Evolutionary conservation across 805 yeast species (phyloP), one percentile per base, ranked within the genome.

Genomic region (Kluyveromyces wickerhamii): DNA sequence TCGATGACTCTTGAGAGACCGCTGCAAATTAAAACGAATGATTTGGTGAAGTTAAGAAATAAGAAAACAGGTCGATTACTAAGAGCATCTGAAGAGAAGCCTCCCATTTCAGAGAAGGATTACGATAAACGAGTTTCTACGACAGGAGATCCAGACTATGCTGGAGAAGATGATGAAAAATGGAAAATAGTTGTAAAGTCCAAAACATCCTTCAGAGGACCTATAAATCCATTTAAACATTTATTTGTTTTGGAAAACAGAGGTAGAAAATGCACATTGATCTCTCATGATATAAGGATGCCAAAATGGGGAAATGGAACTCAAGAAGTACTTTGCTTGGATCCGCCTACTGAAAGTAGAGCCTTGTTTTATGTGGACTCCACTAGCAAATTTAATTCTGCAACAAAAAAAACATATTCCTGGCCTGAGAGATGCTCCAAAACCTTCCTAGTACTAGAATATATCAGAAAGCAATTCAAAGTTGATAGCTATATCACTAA

Each of bases 101-200:
- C 97, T 3, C 96, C 95, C 7, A 73, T 87, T 18, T 73, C 89
- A 7, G 95, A 85, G 52, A 92, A 85, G 50, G 97, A 92, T 37
- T 88, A 89, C 58, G 79, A 87, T 51, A 72, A 71, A 43, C 95
- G 87, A 57, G 94, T 87, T 1, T 71, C 84, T 18, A 76, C 85
- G 43, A 51, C 75, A 37, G 92, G 89, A 4, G 72, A 71, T 56
- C 57, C 66, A 5, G 72, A 76, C 1, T 73, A 74, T 49, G 60
- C 62, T 2, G 92, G 85, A 12, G 82, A 82, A 44, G 65, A 69
- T 27, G 76, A 75, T 51, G 87, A 83, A 54, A 72, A 73, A 42
- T 87, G 86, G 70, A 72, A 72, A 37, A 60, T 89, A 14, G 69
- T 78, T 23, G 53, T 64, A 4, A 59, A 62, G 36, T 53, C 62